Conservation (phyloP, 371 early-diverging fungal genomes). For the Mortierella sp. region DNA sequence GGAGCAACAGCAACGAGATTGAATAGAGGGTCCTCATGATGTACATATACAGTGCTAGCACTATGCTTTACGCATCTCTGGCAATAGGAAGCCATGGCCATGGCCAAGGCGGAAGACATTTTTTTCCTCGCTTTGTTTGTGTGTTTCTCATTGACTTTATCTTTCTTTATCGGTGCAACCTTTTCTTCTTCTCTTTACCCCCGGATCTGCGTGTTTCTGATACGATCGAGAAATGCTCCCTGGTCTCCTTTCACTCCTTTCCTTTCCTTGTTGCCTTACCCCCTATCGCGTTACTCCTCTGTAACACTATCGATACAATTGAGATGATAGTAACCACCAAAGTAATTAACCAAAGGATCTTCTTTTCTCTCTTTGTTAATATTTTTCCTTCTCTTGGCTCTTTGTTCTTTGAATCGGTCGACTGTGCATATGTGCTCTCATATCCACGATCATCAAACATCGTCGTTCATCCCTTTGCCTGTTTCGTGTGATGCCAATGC, state of each 20-base stretch:
- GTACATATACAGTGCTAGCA: not conserved
- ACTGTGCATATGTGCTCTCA: slow-evolving; percentile 16
- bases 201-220: not conserved
- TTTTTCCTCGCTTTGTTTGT: not conserved
- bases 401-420: not conserved
- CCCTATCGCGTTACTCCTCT: not conserved
- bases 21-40: not conserved
- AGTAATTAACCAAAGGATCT: not conserved
- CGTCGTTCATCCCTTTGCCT: not conserved
- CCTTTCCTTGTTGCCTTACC: not conserved
- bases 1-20: not conserved
- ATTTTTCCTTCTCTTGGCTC: not conserved
- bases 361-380: not conserved
- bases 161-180: not conserved
- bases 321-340: not conserved
- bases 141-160: not conserved
- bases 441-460: not conserved
- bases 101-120: not conserved
- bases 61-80: not conserved
- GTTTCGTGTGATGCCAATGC: not conserved
- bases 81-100: not conserved
- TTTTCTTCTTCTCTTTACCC: not conserved
- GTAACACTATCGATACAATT: not conserved
- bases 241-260: not conserved
- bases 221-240: not conserved